A percentile compares a stretch with the other conserved stretches of the same genome.
phyloP scores from a whole-genome alignment of 1,284 basidiomycete genomes.

The Ceratobasidium sp. region DNA sequence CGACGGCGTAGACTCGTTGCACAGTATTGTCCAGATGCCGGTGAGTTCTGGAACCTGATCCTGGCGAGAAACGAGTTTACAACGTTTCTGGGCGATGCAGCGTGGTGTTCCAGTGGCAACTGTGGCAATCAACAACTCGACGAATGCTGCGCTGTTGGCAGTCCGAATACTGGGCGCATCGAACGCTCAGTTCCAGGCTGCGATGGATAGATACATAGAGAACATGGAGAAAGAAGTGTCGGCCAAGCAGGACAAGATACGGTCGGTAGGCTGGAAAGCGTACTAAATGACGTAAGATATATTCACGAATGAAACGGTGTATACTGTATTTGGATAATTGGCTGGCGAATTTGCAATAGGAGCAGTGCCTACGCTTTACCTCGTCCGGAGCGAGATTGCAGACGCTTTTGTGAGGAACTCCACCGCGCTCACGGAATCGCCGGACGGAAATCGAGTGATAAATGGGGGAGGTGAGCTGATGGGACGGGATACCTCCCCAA shows the following conservation, averaged over 20 bases:
- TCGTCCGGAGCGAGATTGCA: neutral
- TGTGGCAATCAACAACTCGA: conserved; percentile 96
- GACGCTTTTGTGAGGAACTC: conserved; percentile 28
- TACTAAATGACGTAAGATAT: conserved; percentile 54
- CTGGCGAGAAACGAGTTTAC: neutral
- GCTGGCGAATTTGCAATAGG: conserved; percentile 31
- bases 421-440: conserved; percentile 20
- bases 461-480: neutral
- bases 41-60: conserved; percentile 57
- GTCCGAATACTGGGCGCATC: conserved; percentile 85
- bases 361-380: conserved; percentile 13
- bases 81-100: conserved; percentile 53
- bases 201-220: conserved; percentile 80
- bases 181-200: conserved; percentile 68
- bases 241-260: conserved; percentile 80
- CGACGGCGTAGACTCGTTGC: conserved; percentile 94
- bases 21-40: conserved; percentile 99
- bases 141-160: conserved; percentile 92
- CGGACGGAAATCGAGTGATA: conserved; percentile 13
- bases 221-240: conserved; percentile 84
- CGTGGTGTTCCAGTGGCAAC: conserved; percentile 97
- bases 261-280: conserved; percentile 85
- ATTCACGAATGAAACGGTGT: neutral
- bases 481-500: neutral
- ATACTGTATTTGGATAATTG: conserved; percentile 18